Percentiles rank a stretch among this genome's conserved stretches.
Evolutionary conservation across 129 eudicot genomes (phyloP).

Genomic region (Flaveria brownii): DNA sequence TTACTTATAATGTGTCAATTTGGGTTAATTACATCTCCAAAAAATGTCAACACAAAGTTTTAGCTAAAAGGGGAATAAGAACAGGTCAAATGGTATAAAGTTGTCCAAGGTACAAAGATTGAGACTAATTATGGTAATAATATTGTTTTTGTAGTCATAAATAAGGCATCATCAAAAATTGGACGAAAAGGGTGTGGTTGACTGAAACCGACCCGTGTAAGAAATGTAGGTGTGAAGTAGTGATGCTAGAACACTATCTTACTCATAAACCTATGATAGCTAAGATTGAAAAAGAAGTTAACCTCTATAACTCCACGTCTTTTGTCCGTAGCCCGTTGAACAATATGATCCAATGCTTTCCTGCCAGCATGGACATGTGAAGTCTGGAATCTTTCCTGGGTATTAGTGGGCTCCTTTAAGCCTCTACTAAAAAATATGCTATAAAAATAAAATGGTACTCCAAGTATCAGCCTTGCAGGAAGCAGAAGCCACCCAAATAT

Average conservation of each 20-base stretch:
- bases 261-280: background rate
- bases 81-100: background rate
- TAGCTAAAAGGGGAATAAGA: background rate
- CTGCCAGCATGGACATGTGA: slow-evolving; percentile 42
- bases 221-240: background rate
- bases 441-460: slow-evolving; percentile 53
- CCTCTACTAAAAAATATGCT: slow-evolving; percentile 39
- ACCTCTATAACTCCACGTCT: slow-evolving; percentile 98
- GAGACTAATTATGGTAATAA: background rate
- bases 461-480: slow-evolving; percentile 64
- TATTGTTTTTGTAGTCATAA: background rate
- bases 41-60: background rate
- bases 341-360: slow-evolving; percentile 63
- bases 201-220: background rate
- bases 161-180: background rate
- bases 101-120: background rate
- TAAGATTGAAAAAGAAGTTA: slow-evolving; percentile 15
- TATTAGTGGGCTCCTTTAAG: slow-evolving; percentile 33
- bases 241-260: slow-evolving; percentile 4
- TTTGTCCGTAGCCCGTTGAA: slow-evolving; percentile 84
- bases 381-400: slow-evolving; percentile 31
- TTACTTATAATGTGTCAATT: background rate
- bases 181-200: background rate
- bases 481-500: slow-evolving; percentile 60
- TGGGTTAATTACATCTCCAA: background rate